Evolutionary conservation across 345 rosid species (phyloP), one percentile per base, ranked within the genome.

Genomic region (Dipteronia sinensis): DNA sequence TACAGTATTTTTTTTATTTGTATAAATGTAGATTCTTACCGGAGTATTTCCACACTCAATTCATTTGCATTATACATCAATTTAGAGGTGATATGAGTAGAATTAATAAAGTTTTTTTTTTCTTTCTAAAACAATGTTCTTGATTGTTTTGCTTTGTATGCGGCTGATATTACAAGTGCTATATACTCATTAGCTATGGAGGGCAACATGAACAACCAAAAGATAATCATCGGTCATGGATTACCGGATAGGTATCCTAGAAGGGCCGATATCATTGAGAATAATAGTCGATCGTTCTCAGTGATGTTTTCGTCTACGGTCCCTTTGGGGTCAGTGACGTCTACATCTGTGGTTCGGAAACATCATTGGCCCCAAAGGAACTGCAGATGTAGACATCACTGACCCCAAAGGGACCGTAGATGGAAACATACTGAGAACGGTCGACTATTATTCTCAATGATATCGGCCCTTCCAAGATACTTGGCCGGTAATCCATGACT

Each of bases 21-120:
- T 76, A 76, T 71, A 80, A 65, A 71, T 56, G 49, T 1, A 58
- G 62, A 49, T 42, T 46, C 65, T 71, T 63, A 29, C 23, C 3
- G 71, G 77, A 59, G 49, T 65, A 67, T 53, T 53, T 34, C 12
- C 20, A 13, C 38, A 40, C 82, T 17, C 67, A 79, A 12, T 12
- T 63, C 27, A 53, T 19, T 51, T 55, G 10, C 62, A 65, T 15
- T 9, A n/a, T 44, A 7, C 20, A 59, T n/a, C 49, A 17, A 53
- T 58, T 40, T 19, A 55, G 53, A 46, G 83, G 46, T 76, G 29
- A 68, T 29, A 38, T 31, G 19, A 68, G 71, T 62, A 47, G 69
- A 74, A 29, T 23, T 29, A 29, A 29, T 69, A 46, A 69, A 22
- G 29, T 79, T 16, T 7, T 27, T 27, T 1, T 27, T 27, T 27